Conservation (phyloP, 2,329 filamentous ascomycete genomes). For the Alternaria dauci region DNA sequence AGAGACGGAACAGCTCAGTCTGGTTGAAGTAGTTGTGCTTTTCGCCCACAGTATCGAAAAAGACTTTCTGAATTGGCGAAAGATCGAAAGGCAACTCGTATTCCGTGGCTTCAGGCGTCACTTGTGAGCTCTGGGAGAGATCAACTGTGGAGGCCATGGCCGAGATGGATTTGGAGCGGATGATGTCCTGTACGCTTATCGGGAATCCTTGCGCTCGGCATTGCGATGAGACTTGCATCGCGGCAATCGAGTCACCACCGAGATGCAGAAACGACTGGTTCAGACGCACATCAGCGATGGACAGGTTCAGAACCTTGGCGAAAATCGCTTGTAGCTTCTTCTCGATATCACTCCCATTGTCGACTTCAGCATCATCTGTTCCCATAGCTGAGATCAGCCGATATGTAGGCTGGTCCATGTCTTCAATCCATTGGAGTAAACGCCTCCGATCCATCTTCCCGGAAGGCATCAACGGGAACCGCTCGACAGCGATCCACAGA, state of each 20-base stretch:
- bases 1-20: slow-evolving; percentile 39
- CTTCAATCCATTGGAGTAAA: slow-evolving; percentile 42
- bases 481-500: slow-evolving; percentile 38
- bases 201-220: slow-evolving; percentile 42
- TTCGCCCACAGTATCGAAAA: slow-evolving; percentile 39
- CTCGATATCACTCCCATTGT: slow-evolving; percentile 31
- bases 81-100: slow-evolving; percentile 39
- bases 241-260: slow-evolving; percentile 48
- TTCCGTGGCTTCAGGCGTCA: slow-evolving; percentile 21
- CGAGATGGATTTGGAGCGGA: slow-evolving; percentile 43
- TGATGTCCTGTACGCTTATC: slow-evolving; percentile 46
- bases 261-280: slow-evolving; percentile 47
- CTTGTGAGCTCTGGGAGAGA: slow-evolving; percentile 11
- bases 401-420: slow-evolving; percentile 41
- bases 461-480: slow-evolving; percentile 44
- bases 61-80: slow-evolving; percentile 42
- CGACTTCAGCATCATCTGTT: slow-evolving; percentile 19
- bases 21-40: slow-evolving; percentile 45
- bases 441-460: slow-evolving; percentile 45
- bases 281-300: slow-evolving; percentile 37
- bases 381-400: slow-evolving; percentile 37
- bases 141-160: slow-evolving; percentile 34
- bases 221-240: slow-evolving; percentile 47
- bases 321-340: slow-evolving; percentile 43
- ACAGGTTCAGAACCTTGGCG: slow-evolving; percentile 41